These are phyloP conservation scores for Xylaria venustula DNA, from an alignment of 495 filamentous ascomycete genomes.

Conservation along the genomic window DNA sequence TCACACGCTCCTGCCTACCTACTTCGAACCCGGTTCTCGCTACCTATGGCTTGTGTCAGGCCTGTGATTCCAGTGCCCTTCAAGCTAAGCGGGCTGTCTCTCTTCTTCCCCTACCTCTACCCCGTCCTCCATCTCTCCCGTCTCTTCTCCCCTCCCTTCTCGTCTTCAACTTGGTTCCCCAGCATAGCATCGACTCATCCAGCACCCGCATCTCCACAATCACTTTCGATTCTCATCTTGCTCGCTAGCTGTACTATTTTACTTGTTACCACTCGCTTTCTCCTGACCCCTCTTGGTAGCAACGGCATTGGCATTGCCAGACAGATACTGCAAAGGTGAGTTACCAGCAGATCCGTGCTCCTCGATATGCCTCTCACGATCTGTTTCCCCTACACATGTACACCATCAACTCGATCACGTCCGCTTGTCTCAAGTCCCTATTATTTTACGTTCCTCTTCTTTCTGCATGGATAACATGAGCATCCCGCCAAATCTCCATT, in stretches of 20 bases:
- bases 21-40: neutral
- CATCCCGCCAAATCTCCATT: neutral
- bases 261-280: conserved; percentile 51
- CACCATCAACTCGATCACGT: neutral
- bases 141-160: conserved; percentile 23
- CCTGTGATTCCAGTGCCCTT: neutral
- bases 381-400: neutral
- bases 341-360: neutral
- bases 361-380: neutral
- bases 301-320: conserved; percentile 37
- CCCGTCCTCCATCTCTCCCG: neutral
- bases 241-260: conserved; percentile 56
- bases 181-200: conserved; percentile 51
- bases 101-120: conserved; percentile 6
- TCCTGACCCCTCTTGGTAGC: conserved; percentile 49
- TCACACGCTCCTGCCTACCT: neutral
- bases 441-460: neutral
- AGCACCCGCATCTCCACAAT: conserved; percentile 39
- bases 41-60: neutral
- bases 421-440: neutral
- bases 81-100: neutral
- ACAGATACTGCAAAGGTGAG: conserved; percentile 26
- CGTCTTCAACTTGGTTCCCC: conserved; percentile 41
- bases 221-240: conserved; percentile 51
- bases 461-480: neutral